Evolutionary conservation across 148 eudicot genomes (phyloP).

Genomic region (Hydrangea macrophylla): DNA sequence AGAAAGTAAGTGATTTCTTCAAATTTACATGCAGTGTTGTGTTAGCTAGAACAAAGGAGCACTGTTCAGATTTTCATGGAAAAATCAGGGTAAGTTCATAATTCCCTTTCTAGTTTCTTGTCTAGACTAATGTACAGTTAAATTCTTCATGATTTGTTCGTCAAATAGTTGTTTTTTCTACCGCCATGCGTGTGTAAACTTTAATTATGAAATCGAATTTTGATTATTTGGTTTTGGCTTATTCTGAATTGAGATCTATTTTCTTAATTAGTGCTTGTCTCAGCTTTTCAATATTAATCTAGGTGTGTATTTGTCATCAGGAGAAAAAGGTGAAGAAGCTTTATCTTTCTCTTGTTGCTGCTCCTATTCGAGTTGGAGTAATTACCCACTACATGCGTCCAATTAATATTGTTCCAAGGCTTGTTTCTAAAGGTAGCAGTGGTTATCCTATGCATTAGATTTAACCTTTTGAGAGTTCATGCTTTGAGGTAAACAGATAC

Average conservation of each 20-base stretch:
- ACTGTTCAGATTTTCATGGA: conserved; percentile 82
- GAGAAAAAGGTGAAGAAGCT: conserved; percentile 88
- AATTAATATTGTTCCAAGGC: conserved; percentile 66
- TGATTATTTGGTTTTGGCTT: conserved; percentile 2
- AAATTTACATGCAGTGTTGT: conserved; percentile 65
- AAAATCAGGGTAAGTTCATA: conserved; percentile 72
- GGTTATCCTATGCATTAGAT: neutral
- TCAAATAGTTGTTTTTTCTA: neutral
- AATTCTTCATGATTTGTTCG: conserved; percentile 2
- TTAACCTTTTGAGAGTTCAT: neutral
- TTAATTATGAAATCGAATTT: neutral
- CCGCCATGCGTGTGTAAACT: neutral
- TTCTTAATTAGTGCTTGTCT: conserved; percentile 1
- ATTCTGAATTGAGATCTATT: neutral
- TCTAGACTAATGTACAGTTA: neutral
- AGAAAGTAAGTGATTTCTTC: conserved; percentile 3
- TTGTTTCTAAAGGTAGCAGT: conserved; percentile 74
- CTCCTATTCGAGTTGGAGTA: conserved; percentile 73
- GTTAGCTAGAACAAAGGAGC: conserved; percentile 76
- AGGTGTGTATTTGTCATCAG: conserved; percentile 32
- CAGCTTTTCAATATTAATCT: conserved; percentile 1
- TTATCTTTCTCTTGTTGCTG: conserved; percentile 89
- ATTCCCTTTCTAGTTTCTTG: conserved; percentile 9
- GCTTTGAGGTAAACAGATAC: neutral
- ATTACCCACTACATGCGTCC: conserved; percentile 93